Conservation (phyloP, 2,329 filamentous ascomycete genomes). For the Pseudocercospora macadamiae region DNA sequence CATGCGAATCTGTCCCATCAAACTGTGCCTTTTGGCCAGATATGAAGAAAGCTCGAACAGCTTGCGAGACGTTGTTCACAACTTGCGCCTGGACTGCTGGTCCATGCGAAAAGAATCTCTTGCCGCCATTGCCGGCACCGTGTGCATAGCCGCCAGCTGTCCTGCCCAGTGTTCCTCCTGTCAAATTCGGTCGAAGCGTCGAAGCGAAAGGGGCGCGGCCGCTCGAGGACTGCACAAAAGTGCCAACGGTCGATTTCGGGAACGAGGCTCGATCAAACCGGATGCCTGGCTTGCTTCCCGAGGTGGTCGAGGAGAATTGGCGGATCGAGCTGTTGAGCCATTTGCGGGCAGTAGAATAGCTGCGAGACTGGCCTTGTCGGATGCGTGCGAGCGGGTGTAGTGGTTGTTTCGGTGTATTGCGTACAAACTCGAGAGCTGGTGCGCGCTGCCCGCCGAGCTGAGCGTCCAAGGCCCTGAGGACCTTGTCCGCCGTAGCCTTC, state of each 20-base stretch:
- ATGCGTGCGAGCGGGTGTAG: slow-evolving; percentile 65
- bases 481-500: slow-evolving; percentile 36
- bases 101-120: slow-evolving; percentile 86
- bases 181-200: slow-evolving; percentile 87
- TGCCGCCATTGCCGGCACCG: slow-evolving; percentile 65
- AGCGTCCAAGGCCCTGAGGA: slow-evolving; percentile 34
- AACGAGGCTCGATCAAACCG: slow-evolving; percentile 57
- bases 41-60: slow-evolving; percentile 88
- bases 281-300: slow-evolving; percentile 39
- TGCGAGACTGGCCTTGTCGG: slow-evolving; percentile 65
- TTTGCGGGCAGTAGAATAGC: slow-evolving; percentile 61
- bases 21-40: slow-evolving; percentile 87
- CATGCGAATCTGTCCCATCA: slow-evolving; percentile 71
- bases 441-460: slow-evolving; percentile 43
- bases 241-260: slow-evolving; percentile 59
- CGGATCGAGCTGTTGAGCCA: slow-evolving; percentile 49
- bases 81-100: slow-evolving; percentile 86
- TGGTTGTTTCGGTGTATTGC: slow-evolving; percentile 60
- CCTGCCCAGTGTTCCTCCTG: slow-evolving; percentile 80
- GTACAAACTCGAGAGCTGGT: slow-evolving; percentile 58
- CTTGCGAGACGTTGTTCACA: slow-evolving; percentile 91
- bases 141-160: slow-evolving; percentile 87
- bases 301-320: slow-evolving; percentile 57
- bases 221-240: slow-evolving; percentile 64
- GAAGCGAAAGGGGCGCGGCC: slow-evolving; percentile 83